phyloP scores from a whole-genome alignment of 768 basidiomycete genomes.

The Postia placenta region DNA sequence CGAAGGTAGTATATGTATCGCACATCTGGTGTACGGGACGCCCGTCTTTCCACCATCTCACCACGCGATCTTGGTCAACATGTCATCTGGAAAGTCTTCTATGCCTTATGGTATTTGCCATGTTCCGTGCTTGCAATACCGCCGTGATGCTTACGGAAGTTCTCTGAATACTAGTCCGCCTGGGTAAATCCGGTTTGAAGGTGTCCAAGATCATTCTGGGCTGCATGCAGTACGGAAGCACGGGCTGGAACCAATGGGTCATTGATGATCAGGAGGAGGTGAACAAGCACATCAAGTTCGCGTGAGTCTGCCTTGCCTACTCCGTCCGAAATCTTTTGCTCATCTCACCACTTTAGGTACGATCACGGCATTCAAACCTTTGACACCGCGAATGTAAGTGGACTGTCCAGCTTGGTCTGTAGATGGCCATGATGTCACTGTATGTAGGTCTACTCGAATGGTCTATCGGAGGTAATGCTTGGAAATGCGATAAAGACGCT shows the following conservation, averaged over 20 bases:
- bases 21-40: no score
- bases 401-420: neutral
- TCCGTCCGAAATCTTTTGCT: no score
- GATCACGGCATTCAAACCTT: constrained; percentile 34
- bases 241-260: constrained; percentile 30
- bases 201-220: constrained; percentile 34
- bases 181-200: constrained; percentile 35
- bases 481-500: constrained; percentile 39
- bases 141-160: neutral
- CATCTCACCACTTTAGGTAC: constrained; percentile 23
- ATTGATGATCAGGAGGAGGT: constrained; percentile 28
- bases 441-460: constrained; percentile 16
- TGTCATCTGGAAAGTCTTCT: neutral
- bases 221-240: constrained; percentile 26
- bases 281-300: constrained; percentile 32
- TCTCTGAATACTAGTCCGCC: constrained; percentile 11
- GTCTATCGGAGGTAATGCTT: constrained; percentile 34
- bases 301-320: constrained; percentile 19
- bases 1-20: no score
- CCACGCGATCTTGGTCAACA: neutral
- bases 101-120: constrained; percentile 9
- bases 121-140: no score
- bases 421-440: neutral
- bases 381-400: constrained; percentile 25
- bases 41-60: neutral